These are phyloP conservation scores for Talaromyces piceae DNA, from an alignment of 2,329 filamentous ascomycete species.

Conservation along the genomic window DNA sequence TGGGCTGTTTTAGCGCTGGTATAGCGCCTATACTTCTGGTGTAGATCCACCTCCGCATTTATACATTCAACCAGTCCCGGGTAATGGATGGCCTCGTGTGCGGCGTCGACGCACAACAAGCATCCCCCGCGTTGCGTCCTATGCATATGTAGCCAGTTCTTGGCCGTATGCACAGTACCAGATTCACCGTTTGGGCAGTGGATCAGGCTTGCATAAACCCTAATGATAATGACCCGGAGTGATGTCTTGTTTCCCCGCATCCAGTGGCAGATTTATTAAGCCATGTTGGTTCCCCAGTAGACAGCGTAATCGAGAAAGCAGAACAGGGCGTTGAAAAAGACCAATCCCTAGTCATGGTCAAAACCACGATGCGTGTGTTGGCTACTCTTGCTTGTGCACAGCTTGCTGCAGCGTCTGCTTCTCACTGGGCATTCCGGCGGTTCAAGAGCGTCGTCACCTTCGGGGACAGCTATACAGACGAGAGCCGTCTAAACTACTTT, in stretches of 20 bases:
- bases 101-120: no score
- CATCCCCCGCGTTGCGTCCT: no score
- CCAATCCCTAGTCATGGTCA: background rate
- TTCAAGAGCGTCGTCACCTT: conserved; percentile 62
- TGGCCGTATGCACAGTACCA: no score
- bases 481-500: conserved; percentile 60
- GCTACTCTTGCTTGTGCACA: background rate
- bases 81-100: no score
- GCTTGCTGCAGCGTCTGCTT: background rate
- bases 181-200: background rate
- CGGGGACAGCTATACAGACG: conserved; percentile 71
- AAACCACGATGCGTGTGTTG: background rate
- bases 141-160: no score
- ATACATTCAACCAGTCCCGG: no score
- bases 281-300: no score
- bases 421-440: conserved; percentile 28
- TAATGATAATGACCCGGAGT: background rate
- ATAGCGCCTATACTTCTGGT: background rate
- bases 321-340: no score
- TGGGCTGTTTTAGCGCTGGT: background rate
- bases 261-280: background rate
- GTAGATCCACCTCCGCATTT: background rate
- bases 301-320: no score
- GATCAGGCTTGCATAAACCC: background rate
- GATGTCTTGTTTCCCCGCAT: background rate